Evolutionary conservation across 2,329 filamentous ascomycete genomes (phyloP), one percentile per base, ranked within the genome.

Genomic region (Aureobasidium sp.): DNA sequence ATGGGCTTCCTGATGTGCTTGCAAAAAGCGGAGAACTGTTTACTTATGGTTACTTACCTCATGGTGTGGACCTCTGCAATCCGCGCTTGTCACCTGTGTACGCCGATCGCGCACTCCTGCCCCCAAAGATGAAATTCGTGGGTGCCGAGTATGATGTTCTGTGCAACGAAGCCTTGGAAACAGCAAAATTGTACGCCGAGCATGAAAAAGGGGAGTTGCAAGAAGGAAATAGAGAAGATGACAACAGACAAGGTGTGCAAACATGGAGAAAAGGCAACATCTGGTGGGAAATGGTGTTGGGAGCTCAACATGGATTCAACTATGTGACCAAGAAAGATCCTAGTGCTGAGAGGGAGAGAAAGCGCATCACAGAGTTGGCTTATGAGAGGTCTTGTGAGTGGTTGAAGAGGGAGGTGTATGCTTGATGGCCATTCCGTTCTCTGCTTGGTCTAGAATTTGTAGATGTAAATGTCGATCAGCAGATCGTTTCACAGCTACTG

Each of bases 61-160:
- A 13, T 4, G 41, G 41, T 1, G 29, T 39, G 1, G 59, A 62
- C 7, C n/a, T 37, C 9, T 29, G 41, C 7, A n/a, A 55, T 9
- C 48, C 48, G 1, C 15, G 9, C 0, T 15, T 62, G 2, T 46
- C 39, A 0, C 59, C 59, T 2, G 24, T 53, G 1, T 62, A 53
- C 32, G 59, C 50, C 4, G 50, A 62, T 17, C 37, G 50, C 29
- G 41, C 12, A 3, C 20, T 43, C 5, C 29, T 62, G 17, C 59
- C 59, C 0, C 3, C 13, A 1, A 47, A 55, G 13, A 26, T 62
- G 20, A 26, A 13, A 10, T 53, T 62, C 20, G 41, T 62, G 17
- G 59, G 59, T 39, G 59, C 59, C 1, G 48, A 62, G 20, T 48
- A 55, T 9, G 59, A 62, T 47, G 29, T 62, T 1, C 10, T 62